Conservation (phyloP, 169 alveolate species). For the Eimeria zaria region DNA sequence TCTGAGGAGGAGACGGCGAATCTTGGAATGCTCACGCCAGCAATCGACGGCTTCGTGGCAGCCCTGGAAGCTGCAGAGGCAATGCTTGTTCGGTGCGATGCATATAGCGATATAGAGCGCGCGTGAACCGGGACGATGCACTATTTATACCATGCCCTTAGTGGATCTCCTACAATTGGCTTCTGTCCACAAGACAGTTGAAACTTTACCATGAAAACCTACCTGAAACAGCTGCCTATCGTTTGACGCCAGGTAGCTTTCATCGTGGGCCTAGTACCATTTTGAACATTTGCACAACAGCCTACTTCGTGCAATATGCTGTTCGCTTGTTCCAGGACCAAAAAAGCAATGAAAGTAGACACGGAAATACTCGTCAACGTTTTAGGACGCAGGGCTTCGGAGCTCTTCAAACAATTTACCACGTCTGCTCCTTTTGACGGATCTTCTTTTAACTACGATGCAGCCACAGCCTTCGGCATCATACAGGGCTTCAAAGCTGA, state of each 20-base stretch:
- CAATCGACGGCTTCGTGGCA: constrained; percentile 77
- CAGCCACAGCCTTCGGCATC: constrained; percentile 79
- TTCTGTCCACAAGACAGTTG: neutral
- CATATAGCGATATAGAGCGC: neutral
- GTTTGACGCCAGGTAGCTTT: neutral
- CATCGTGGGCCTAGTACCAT: neutral
- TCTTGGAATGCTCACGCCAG: constrained; percentile 78
- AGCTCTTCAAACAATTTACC: constrained; percentile 68
- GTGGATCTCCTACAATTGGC: neutral
- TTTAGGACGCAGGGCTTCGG: constrained; percentile 74
- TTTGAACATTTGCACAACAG: neutral
- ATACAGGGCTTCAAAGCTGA: constrained; percentile 77
- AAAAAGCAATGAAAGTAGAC: constrained; percentile 83
- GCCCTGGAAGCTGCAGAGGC: constrained; percentile 81
- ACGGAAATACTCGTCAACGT: constrained; percentile 68
- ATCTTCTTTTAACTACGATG: constrained; percentile 60
- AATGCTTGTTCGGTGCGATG: constrained; percentile 72
- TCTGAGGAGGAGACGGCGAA: constrained; percentile 74
- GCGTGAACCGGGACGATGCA: neutral
- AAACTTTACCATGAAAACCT: neutral
- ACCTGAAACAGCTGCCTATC: neutral
- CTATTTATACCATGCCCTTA: neutral
- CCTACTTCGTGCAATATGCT: neutral
- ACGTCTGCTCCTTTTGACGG: constrained; percentile 84
- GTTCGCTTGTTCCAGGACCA: constrained; percentile 40